Percentiles rank a stretch among this genome's conserved stretches.
phyloP scores from a whole-genome alignment of 495 filamentous ascomycete species.

The Neurospora cerealis region DNA sequence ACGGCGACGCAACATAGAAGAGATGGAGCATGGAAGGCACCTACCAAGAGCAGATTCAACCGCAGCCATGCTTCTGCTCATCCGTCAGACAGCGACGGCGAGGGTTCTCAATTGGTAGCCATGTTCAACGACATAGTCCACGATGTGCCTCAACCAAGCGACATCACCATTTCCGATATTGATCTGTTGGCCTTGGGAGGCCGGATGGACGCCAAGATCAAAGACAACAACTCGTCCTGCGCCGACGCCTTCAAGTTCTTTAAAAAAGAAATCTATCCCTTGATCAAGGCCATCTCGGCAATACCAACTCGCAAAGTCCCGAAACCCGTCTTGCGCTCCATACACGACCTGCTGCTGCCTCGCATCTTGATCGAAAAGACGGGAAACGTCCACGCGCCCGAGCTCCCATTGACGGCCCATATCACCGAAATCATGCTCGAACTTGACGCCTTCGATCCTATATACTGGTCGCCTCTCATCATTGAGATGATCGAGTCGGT shows the following conservation, averaged over 20 bases:
- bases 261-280: conserved; percentile 26
- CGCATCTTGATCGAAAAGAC: conserved; percentile 19
- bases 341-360: not conserved
- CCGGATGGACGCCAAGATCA: not conserved
- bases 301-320: not conserved
- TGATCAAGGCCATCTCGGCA: conserved; percentile 3
- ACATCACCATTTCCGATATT: not conserved
- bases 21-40: not conserved
- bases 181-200: not conserved
- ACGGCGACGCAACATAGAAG: not conserved
- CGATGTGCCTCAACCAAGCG: not conserved
- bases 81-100: not conserved
- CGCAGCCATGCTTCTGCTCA: conserved; percentile 1
- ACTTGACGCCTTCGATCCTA: conserved; percentile 19
- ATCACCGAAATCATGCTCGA: conserved; percentile 29
- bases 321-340: not conserved
- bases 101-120: conserved; percentile 3
- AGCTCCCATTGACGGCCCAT: conserved; percentile 28
- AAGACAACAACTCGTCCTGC: not conserved
- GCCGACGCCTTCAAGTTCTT: conserved; percentile 30
- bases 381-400: conserved; percentile 18
- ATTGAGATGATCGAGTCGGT: conserved; percentile 24
- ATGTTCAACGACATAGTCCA: conserved; percentile 16
- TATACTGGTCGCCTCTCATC: conserved; percentile 23
- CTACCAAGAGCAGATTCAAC: not conserved